A percentile compares a stretch with the other conserved stretches of the same genome.
These are phyloP conservation scores for Coffea canephora DNA, from an alignment of 257 asterid genomes.

Conservation along the genomic window DNA sequence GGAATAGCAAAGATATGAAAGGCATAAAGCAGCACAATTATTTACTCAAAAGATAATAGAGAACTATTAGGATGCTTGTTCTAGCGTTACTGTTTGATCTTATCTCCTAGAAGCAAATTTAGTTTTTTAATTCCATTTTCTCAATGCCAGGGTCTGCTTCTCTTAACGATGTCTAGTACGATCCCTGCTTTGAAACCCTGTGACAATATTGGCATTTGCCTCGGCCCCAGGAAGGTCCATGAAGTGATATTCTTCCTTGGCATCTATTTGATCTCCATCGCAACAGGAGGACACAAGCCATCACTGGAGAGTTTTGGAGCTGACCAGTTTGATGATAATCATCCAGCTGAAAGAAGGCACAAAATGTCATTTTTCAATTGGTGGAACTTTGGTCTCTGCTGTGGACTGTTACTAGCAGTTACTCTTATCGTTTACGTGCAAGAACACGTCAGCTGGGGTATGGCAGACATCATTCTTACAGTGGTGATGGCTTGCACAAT, in stretches of 20 bases:
- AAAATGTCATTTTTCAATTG: constrained; percentile 92
- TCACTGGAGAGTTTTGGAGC: constrained; percentile 95
- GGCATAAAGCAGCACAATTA: neutral
- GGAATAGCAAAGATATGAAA: neutral
- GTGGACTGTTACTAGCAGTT: constrained; percentile 67
- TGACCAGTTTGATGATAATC: constrained; percentile 87
- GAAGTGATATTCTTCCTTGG: constrained; percentile 64
- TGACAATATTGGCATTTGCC: constrained; percentile 13
- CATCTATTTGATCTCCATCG: constrained; percentile 70
- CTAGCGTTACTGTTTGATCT: neutral
- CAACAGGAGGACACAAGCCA: constrained; percentile 92
- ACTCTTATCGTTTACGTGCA: constrained; percentile 63
- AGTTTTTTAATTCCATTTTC: neutral
- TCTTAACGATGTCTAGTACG: constrained; percentile 62
- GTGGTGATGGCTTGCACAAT: constrained; percentile 47
- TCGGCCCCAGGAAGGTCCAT: constrained; percentile 43
- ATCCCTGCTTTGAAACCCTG: constrained; percentile 63
- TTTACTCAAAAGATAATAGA: neutral
- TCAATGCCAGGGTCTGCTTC: constrained; percentile 60
- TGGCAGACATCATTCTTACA: constrained; percentile 63
- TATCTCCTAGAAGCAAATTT: neutral
- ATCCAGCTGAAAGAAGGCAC: constrained; percentile 52
- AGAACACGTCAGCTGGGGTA: constrained; percentile 70
- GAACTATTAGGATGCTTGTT: neutral
- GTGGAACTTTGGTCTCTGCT: constrained; percentile 81